A percentile compares a stretch with the other conserved stretches of the same genome.
These are phyloP conservation scores for Microbotryum lychnidis-dioicae DNA, from an alignment of 1,284 basidiomycete genomes.

Conservation along the genomic window DNA sequence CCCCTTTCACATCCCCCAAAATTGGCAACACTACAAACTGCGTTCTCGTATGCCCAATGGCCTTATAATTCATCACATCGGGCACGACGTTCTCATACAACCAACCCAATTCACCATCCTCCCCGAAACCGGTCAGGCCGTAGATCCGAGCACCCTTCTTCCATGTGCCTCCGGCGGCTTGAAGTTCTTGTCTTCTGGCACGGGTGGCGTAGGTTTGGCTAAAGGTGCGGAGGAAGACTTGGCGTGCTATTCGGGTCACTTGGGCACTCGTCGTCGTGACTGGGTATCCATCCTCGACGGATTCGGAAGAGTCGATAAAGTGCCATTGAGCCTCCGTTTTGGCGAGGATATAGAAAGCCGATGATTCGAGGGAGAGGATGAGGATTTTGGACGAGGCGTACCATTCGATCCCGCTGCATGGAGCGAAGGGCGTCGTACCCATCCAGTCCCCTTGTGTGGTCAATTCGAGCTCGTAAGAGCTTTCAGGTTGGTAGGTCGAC, in stretches of 20 bases:
- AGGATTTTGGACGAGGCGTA: neutral
- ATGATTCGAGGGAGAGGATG: constrained; percentile 9
- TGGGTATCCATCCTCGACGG: neutral
- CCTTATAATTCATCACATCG: neutral
- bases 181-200: neutral
- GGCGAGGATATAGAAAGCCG: constrained; percentile 1
- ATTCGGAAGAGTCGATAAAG: neutral
- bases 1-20: neutral
- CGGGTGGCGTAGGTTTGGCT: neutral
- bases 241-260: neutral
- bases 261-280: neutral
- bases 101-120: constrained; percentile 1
- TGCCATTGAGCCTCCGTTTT: too few species aligned
- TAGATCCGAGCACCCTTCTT: constrained; percentile 3
- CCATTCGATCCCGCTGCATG: constrained; percentile 11
- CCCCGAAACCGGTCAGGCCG: neutral
- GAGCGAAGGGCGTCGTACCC: constrained; percentile 10
- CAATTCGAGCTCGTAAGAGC: neutral
- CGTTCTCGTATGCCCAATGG: neutral
- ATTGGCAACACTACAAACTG: constrained; percentile 2
- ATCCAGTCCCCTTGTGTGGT: constrained; percentile 8
- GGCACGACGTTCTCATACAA: constrained; percentile 13
- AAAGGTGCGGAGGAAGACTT: neutral
- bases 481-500: neutral
- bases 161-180: neutral